These are phyloP conservation scores for Cladophialophora exuberans DNA, from an alignment of 2,329 filamentous ascomycete genomes.

Conservation along the genomic window DNA sequence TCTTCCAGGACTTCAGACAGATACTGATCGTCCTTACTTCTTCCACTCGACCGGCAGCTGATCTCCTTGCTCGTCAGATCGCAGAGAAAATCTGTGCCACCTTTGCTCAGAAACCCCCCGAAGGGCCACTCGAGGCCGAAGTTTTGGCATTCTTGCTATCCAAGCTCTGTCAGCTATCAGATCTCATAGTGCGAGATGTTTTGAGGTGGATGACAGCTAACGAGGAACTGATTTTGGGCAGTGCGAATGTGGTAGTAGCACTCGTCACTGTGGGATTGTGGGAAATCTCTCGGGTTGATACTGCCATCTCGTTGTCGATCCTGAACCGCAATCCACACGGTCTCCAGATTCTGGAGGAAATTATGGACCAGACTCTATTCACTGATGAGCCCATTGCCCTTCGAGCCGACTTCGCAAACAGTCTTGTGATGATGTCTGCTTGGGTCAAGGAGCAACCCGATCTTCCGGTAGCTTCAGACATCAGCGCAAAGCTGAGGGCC, in stretches of 20 bases:
- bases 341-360: slow-evolving; percentile 76
- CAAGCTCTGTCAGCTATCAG: slow-evolving; percentile 61
- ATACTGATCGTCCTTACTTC: slow-evolving; percentile 58
- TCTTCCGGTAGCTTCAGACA: slow-evolving; percentile 66
- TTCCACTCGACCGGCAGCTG: slow-evolving; percentile 51
- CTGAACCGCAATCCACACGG: slow-evolving; percentile 70
- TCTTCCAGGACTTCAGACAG: slow-evolving; percentile 63
- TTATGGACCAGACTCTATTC: slow-evolving; percentile 78
- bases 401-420: slow-evolving; percentile 82
- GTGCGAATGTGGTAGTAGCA: slow-evolving; percentile 63
- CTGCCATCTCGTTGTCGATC: slow-evolving; percentile 73
- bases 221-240: slow-evolving; percentile 65
- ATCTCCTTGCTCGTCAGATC: slow-evolving; percentile 58
- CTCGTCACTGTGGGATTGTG: slow-evolving; percentile 64
- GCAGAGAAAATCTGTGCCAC: slow-evolving; percentile 60
- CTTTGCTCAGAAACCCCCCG: slow-evolving; percentile 57
- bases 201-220: slow-evolving; percentile 53
- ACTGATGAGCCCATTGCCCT: slow-evolving; percentile 77
- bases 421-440: slow-evolving; percentile 76
- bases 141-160: slow-evolving; percentile 64
- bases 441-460: slow-evolving; percentile 78
- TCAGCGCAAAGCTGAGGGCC: slow-evolving; percentile 68
- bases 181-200: slow-evolving; percentile 48
- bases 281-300: slow-evolving; percentile 68
- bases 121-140: slow-evolving; percentile 63